Evolutionary conservation across 768 basidiomycete species (phyloP), one percentile per base, ranked within the genome.

Genomic region (Thelephora ganbajun): DNA sequence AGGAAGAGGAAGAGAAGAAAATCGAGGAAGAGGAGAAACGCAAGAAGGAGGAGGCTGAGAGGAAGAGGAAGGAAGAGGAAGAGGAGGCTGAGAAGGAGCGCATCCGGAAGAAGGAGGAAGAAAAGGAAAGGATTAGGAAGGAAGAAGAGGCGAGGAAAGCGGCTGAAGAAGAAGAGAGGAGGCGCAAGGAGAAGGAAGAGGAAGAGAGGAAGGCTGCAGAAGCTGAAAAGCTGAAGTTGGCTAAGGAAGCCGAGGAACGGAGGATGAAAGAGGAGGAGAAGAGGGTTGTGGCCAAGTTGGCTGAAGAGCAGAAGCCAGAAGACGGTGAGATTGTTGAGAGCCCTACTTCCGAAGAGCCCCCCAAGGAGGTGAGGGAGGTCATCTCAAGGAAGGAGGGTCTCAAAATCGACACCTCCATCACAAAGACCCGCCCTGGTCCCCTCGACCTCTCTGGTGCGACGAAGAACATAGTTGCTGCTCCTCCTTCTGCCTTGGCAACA

Each of bases 401-500:
- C 16, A 80, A 81, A 39, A 83, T 85, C 61, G 79, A 78, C 60
- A 82, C 83, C 0, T 63, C 72, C 18, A 58, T 72, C 11, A 60
- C 63, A 48, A 75, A 68, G 53, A 73, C 68, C 36, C 77, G 83
- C 23, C 86, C 87, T 20, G 84, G 77, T 47, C 82, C 74, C 30
- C 76, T 90, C 33, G 80, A 90, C 56, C 75, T 90, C 36, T 69
- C 76, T 9, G 66, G 62, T 11, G 66, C 80, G 7, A 73, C 69
- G 57, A 68, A 61, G 50, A 59, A 67, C 36, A 58, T 57, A 33
- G 58, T 69, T 42, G 57, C 73, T 18, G 62, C 68, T 6, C 61
- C 76, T 36, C 76, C 74, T 14, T 83, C 80, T 44, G 79, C 82
- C 0, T 68, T 97, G 37, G 77, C 80, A 12, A 82, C 87, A 9